These are phyloP conservation scores for Chlamydomonas eustigma DNA, from an alignment of 139 green algal genomes.

Conservation along the genomic window DNA sequence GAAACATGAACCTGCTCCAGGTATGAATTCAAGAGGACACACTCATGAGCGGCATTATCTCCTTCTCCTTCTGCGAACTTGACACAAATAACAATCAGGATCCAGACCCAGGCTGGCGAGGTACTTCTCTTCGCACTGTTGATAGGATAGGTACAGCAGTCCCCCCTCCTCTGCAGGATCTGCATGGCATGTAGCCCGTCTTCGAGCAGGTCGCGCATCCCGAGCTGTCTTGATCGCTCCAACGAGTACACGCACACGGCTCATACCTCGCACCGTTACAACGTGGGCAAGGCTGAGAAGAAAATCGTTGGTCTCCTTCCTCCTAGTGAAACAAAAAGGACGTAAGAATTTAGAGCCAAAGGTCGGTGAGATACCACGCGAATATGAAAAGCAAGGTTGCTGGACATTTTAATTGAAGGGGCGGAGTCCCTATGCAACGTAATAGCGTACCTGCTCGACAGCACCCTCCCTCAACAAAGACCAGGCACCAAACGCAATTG, in stretches of 20 bases:
- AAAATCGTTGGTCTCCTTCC: background rate
- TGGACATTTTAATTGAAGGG: background rate
- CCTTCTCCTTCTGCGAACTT: too few relatives aligned
- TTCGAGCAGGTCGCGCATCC: slow-evolving; percentile 39
- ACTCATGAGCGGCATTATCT: too few relatives aligned
- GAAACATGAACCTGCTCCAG: too few relatives aligned
- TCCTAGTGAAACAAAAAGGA: background rate
- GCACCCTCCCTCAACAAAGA: background rate
- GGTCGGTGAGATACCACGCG: background rate
- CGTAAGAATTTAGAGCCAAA: background rate
- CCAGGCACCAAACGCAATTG: background rate
- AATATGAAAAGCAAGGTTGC: background rate
- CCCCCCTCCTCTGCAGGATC: slow-evolving; percentile 37
- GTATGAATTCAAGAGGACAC: too few relatives aligned
- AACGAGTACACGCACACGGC: slow-evolving; percentile 27
- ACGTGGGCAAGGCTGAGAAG: slow-evolving; percentile 15
- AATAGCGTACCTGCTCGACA: background rate
- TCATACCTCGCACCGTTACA: slow-evolving; percentile 21
- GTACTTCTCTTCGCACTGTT: slow-evolving; percentile 10
- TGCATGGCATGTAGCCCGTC: slow-evolving; percentile 43
- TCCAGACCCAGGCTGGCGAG: too few relatives aligned
- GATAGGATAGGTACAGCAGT: slow-evolving; percentile 31
- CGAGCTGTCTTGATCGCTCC: slow-evolving; percentile 37
- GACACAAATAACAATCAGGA: too few relatives aligned
- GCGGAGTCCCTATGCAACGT: background rate